Base-by-base conservation (phyloP, 116 monocot genomes). In the Papilionanthe hybrid region DNA sequence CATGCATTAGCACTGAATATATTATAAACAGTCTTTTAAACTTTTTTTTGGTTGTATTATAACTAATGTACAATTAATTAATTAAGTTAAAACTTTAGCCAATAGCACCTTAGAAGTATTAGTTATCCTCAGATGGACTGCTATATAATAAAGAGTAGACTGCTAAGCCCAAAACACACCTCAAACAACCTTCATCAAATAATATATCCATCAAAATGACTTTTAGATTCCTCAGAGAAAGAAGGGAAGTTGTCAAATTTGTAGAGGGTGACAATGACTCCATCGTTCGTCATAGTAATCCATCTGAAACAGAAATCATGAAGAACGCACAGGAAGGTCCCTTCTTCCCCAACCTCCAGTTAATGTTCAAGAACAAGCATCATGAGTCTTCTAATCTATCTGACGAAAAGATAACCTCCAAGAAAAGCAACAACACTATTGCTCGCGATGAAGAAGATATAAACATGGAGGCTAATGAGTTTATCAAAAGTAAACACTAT, bases 281-380 rank as follows among this genome's bases (percentile, higher is more conserved):
- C n/a, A 58, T 42, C 19, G 43, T 57, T n/a, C 22, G 22, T 15
- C 37, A 6, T 53, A 53, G 53, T 53, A 18, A 53, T 53, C 53
- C 53, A 53, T 53, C 18, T 15, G 53, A 53, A 53, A 53, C 13
- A 53, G 53, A 53, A 53, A 53, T 13, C 5, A 44, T 30, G 20
- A 76, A 79, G 4, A 49, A 12, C 47, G 17, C 23, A 43, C 42
- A 72, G 9, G 77, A 76, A 86, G 68, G 67, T 20, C 67, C 77
- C 25, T 50, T 76, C 77, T 81, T 78, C 37, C 85, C 85, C 28
- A 81, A 85, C 72, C 85, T 85, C 9, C 85, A 85, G 19, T 58
- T 57, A 48, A 72, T 85, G 76, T 85, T 81, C 73, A 77, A 81
- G 42, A 41, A 72, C 22, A 76, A 71, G 76, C 29, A 56, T 12